Conservation (phyloP, 1,284 basidiomycete genomes). For the Sporisorium iseilematis-ciliati region DNA sequence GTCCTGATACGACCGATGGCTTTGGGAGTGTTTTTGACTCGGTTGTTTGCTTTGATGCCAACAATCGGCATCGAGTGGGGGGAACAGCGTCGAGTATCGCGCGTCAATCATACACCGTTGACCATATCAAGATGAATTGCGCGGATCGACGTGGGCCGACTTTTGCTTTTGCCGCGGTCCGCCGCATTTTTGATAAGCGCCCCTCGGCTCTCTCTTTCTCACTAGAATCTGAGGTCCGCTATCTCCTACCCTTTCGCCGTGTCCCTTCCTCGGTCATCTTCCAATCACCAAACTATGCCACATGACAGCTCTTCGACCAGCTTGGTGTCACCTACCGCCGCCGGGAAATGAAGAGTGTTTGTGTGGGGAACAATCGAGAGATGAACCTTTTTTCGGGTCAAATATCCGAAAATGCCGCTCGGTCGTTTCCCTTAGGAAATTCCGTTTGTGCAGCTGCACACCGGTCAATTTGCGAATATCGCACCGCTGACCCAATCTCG, state of each 20-base stretch:
- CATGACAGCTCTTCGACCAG: not conserved
- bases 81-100: no score
- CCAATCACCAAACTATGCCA: not conserved
- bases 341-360: no score
- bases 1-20: slow-evolving; percentile 13
- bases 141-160: slow-evolving; percentile 36
- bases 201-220: not conserved
- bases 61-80: no score
- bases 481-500: not conserved
- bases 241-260: slow-evolving; percentile 9
- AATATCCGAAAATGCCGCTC: slow-evolving; percentile 12
- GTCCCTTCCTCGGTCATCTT: not conserved
- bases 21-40: no score
- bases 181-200: slow-evolving; percentile 12
- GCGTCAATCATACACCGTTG: not conserved
- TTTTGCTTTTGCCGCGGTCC: not conserved
- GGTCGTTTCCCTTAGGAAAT: not conserved
- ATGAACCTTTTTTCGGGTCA: not conserved
- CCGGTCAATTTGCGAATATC: slow-evolving; percentile 10
- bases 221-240: slow-evolving; percentile 8
- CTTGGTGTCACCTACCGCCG: no score
- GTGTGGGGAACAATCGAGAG: not conserved
- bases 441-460: not conserved
- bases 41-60: no score
- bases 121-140: not conserved